These are phyloP conservation scores for Ophioceras dolichostomum DNA, from an alignment of 2,329 filamentous ascomycete species.

Conservation along the genomic window DNA sequence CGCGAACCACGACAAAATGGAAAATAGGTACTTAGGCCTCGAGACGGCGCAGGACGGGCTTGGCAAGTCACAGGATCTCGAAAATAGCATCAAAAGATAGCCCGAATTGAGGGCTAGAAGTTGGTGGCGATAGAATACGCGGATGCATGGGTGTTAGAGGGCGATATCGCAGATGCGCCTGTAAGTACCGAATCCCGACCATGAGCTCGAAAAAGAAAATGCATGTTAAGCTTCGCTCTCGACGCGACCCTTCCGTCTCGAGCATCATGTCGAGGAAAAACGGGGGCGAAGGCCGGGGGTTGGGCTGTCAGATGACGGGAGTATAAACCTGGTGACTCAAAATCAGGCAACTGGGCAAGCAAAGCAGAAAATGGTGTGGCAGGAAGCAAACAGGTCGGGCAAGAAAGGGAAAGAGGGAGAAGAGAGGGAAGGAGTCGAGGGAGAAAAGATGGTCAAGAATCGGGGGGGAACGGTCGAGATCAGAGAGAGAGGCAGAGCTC, in stretches of 20 bases:
- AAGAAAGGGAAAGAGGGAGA: not conserved
- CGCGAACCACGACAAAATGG: no score
- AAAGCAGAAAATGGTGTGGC: not conserved
- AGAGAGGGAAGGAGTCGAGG: conserved; percentile 1
- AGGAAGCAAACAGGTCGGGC: not conserved
- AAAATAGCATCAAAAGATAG: not conserved
- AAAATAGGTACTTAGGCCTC: not conserved
- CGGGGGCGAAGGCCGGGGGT: not conserved
- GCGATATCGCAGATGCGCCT: not conserved
- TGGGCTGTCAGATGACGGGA: not conserved
- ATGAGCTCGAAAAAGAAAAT: not conserved
- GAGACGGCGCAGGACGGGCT: not conserved
- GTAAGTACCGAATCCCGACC: not conserved
- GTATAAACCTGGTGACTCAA: no score
- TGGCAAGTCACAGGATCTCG: not conserved
- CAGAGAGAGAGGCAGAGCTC: conserved; percentile 1
- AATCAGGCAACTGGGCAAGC: no score
- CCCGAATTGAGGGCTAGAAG: no score
- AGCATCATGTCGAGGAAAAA: not conserved
- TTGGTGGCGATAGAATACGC: not conserved
- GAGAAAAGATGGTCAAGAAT: not conserved
- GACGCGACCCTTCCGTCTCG: not conserved
- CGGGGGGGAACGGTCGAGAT: conserved; percentile 2
- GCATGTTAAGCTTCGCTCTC: no score
- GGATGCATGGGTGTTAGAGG: not conserved